Evolutionary conservation across 2,329 filamentous ascomycete genomes (phyloP).

Genomic region (Xylariaceae sp.): DNA sequence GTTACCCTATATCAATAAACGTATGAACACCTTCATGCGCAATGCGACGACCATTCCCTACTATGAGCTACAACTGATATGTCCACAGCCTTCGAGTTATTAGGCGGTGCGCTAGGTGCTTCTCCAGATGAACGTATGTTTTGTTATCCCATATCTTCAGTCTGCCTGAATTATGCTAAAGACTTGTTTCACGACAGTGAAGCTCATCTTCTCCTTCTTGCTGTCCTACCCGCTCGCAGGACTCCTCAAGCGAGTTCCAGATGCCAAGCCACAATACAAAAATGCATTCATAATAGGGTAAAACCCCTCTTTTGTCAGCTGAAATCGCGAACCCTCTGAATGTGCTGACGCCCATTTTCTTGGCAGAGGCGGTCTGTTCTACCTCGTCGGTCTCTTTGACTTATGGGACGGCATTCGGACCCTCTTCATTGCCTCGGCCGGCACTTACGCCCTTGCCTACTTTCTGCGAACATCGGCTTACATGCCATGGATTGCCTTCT

Average conservation of each 20-base stretch:
- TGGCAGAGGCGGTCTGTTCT: slow-evolving; percentile 58
- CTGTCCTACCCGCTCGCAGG: slow-evolving; percentile 89
- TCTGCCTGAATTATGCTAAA: slow-evolving; percentile 5
- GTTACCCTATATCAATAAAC: slow-evolving; percentile 22
- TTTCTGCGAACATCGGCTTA: slow-evolving; percentile 75
- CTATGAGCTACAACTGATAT: slow-evolving; percentile 12
- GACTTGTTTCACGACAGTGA: slow-evolving; percentile 58
- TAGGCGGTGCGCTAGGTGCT: slow-evolving; percentile 39
- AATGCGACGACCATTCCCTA: no score
- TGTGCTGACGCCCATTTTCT: slow-evolving; percentile 9
- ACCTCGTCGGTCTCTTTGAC: slow-evolving; percentile 88
- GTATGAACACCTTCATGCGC: slow-evolving; percentile 16
- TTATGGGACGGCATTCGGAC: slow-evolving; percentile 83
- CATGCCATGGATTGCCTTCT: slow-evolving; percentile 97
- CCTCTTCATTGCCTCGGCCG: slow-evolving; percentile 72
- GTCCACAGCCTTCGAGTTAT: slow-evolving; percentile 40
- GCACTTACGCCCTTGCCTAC: slow-evolving; percentile 77
- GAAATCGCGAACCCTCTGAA: neutral
- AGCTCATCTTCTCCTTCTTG: slow-evolving; percentile 86
- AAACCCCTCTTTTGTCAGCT: slow-evolving; percentile 1
- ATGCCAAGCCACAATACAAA: slow-evolving; percentile 76
- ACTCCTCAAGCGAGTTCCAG: slow-evolving; percentile 84
- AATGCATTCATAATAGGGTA: slow-evolving; percentile 83
- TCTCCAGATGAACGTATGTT: slow-evolving; percentile 45
- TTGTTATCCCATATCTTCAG: neutral